A percentile compares a stretch with the other conserved stretches of the same genome.
Conservation (phyloP, 2,329 filamentous ascomycete species). For the Fusarium sp. region DNA sequence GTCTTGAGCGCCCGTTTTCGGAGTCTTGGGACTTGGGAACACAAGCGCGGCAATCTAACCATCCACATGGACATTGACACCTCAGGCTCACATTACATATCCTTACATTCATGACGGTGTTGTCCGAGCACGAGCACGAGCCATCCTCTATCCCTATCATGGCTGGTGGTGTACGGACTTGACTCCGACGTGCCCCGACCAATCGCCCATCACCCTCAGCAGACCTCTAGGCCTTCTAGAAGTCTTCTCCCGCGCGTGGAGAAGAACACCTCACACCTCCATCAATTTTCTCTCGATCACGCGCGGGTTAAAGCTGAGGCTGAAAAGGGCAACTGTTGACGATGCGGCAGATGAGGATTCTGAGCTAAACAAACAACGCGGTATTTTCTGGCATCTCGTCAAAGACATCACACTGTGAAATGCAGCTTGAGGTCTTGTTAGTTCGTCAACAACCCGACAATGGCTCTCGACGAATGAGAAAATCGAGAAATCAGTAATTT, state of each 20-base stretch:
- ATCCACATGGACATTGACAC: neutral
- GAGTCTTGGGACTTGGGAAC: neutral
- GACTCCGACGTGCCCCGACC: slow-evolving; percentile 6
- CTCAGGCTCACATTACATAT: neutral
- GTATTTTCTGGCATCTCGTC: slow-evolving; percentile 9
- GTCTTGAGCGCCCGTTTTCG: slow-evolving; percentile 14
- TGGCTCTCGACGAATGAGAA: slow-evolving; percentile 7
- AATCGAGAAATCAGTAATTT: neutral
- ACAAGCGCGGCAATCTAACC: neutral
- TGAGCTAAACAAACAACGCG: neutral
- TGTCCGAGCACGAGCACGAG: neutral
- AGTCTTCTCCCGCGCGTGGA: slow-evolving; percentile 41
- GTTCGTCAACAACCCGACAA: neutral
- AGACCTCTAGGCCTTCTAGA: slow-evolving; percentile 40
- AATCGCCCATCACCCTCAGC: slow-evolving; percentile 6
- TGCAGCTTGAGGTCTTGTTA: neutral
- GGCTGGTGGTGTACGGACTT: slow-evolving; percentile 15
- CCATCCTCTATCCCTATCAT: neutral
- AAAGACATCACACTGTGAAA: neutral
- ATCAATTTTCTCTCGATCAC: slow-evolving; percentile 26
- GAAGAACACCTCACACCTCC: slow-evolving; percentile 6
- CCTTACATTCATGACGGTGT: neutral
- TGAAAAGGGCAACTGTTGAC: slow-evolving; percentile 14
- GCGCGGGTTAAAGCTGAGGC: slow-evolving; percentile 9
- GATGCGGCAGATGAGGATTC: neutral